Evolutionary conservation across 192 early-diverging fungal genomes (phyloP).

Genomic region (Coemansia interrupta): DNA sequence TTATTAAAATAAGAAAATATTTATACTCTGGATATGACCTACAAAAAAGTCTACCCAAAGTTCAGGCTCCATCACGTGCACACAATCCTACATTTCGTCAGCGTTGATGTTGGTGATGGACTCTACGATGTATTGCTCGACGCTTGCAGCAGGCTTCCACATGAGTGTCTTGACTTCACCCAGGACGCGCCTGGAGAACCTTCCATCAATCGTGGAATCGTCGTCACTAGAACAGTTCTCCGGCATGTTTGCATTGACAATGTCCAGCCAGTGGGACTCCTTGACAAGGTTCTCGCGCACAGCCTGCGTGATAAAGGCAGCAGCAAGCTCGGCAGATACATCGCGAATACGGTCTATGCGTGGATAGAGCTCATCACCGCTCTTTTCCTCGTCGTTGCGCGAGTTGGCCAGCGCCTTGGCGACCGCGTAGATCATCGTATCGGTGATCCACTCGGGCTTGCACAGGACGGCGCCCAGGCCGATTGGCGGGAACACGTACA

Average conservation of each 20-base stretch:
- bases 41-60: too few relatives aligned
- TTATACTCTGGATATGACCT: too few relatives aligned
- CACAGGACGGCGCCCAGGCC: slow-evolving; percentile 82
- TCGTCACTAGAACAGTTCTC: background rate
- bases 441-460: slow-evolving; percentile 67
- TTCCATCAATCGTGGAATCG: slow-evolving; percentile 9
- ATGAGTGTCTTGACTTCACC: slow-evolving; percentile 48
- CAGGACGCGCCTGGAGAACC: slow-evolving; percentile 31
- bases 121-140: slow-evolving; percentile 51
- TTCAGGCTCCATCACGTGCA: background rate
- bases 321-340: slow-evolving; percentile 74
- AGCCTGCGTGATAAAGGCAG: slow-evolving; percentile 65
- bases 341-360: slow-evolving; percentile 77
- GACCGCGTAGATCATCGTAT: slow-evolving; percentile 74
- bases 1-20: background rate
- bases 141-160: slow-evolving; percentile 43
- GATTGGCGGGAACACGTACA: slow-evolving; percentile 96
- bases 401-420: slow-evolving; percentile 74
- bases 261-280: slow-evolving; percentile 31
- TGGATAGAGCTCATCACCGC: slow-evolving; percentile 76
- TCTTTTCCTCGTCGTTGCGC: slow-evolving; percentile 64
- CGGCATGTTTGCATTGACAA: slow-evolving; percentile 22
- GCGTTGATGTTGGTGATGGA: slow-evolving; percentile 34
- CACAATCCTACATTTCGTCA: slow-evolving; percentile 26
- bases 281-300: slow-evolving; percentile 55